These are phyloP conservation scores for Aphanomyces invadans DNA, from an alignment of 352 stramenopile species.

Conservation along the genomic window DNA sequence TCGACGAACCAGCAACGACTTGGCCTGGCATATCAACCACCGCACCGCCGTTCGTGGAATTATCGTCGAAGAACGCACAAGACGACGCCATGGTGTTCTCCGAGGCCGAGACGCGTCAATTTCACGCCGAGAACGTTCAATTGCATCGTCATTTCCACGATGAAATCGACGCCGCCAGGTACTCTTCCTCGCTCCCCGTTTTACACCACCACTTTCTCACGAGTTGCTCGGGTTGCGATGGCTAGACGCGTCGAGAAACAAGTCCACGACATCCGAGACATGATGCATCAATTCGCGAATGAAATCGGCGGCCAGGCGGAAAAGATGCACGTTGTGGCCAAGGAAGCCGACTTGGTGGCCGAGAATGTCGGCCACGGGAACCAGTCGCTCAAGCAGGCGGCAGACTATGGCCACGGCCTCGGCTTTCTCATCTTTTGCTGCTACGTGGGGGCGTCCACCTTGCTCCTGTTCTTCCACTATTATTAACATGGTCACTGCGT, in stretches of 20 bases:
- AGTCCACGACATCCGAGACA: conserved; percentile 75
- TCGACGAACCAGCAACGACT: too few species aligned
- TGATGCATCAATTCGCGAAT: conserved; percentile 79
- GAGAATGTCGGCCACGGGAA: conserved; percentile 75
- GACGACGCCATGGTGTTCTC: conserved; percentile 7
- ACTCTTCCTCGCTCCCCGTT: conserved; percentile 7
- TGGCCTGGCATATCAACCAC: too few species aligned
- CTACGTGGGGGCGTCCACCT: conserved; percentile 57
- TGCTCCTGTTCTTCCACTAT: conserved; percentile 75
- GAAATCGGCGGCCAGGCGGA: conserved; percentile 79
- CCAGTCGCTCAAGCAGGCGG: conserved; percentile 60
- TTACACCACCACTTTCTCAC: neutral
- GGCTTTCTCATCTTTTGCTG: conserved; percentile 85
- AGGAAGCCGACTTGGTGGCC: conserved; percentile 58
- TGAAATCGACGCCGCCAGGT: conserved; percentile 81
- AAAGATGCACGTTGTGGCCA: conserved; percentile 70
- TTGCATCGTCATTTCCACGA: conserved; percentile 80
- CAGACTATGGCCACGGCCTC: conserved; percentile 64
- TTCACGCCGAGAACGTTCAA: conserved; percentile 48
- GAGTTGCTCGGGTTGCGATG: too few species aligned
- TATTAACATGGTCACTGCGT: too few species aligned
- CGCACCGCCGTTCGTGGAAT: too few species aligned
- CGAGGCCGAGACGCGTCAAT: neutral
- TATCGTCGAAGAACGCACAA: too few species aligned
- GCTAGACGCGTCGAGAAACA: conserved; percentile 77